Evolutionary conservation across 2,329 filamentous ascomycete species (phyloP).

Genomic region (Colletotrichum salicis): DNA sequence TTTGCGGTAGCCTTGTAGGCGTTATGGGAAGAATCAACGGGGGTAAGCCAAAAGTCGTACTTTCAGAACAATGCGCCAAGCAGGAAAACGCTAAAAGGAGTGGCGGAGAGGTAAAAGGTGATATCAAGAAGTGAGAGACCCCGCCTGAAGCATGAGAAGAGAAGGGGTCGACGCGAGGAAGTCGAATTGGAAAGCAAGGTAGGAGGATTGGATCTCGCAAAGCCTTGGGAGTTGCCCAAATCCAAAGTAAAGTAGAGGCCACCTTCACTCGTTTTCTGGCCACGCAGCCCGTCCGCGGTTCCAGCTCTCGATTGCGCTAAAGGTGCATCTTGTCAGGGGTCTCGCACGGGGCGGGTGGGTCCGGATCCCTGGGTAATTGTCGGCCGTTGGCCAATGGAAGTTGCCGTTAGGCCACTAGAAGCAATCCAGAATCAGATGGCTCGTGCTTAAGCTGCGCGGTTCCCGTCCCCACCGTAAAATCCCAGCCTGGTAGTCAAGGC

Average conservation of each 20-base stretch:
- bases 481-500: conserved; percentile 33
- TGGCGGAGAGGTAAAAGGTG: conserved; percentile 13
- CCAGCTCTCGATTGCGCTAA: conserved; percentile 25
- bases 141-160: conserved; percentile 31
- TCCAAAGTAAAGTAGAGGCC: conserved; percentile 44
- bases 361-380: conserved; percentile 21
- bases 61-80: conserved; percentile 29
- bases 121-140: conserved; percentile 29
- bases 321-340: conserved; percentile 31
- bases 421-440: conserved; percentile 8
- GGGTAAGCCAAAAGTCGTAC: conserved; percentile 3
- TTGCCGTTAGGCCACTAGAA: conserved; percentile 6
- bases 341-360: conserved; percentile 20
- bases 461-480: conserved; percentile 29
- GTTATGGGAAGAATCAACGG: conserved; percentile 19
- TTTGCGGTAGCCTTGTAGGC: conserved; percentile 15
- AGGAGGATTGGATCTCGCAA: conserved; percentile 2
- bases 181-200: neutral
- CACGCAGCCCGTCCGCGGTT: conserved; percentile 27
- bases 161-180: conserved; percentile 14
- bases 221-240: neutral
- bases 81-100: conserved; percentile 38
- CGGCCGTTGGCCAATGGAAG: conserved; percentile 31
- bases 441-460: conserved; percentile 30
- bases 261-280: conserved; percentile 46